Percentiles rank a stretch among this genome's conserved stretches.
phyloP scores from a whole-genome alignment of 2,329 filamentous ascomycete species.

The Neofusicoccum parvum region DNA sequence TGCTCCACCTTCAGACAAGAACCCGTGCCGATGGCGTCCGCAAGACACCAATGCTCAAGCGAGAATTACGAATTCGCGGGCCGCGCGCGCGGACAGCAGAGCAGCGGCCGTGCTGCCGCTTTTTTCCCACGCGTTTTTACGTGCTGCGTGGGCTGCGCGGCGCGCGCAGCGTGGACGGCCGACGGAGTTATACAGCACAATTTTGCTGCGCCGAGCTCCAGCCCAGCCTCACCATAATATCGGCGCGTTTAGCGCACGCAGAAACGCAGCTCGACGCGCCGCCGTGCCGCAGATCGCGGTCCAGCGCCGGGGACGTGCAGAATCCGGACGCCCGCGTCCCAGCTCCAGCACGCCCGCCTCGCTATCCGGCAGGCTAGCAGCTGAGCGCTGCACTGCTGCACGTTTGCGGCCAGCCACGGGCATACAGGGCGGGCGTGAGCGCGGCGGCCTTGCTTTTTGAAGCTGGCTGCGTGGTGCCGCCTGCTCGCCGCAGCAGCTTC shows the following conservation, averaged over 20 bases:
- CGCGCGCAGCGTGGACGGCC: not conserved
- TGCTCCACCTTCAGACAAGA: constrained; percentile 14
- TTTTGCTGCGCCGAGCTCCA: not conserved
- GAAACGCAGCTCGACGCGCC: constrained; percentile 1
- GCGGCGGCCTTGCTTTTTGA: not conserved
- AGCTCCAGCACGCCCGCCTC: not conserved
- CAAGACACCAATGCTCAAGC: not conserved
- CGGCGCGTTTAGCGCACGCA: constrained; percentile 9
- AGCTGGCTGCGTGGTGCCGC: not conserved
- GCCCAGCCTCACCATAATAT: constrained; percentile 8
- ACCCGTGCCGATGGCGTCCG: constrained; percentile 8
- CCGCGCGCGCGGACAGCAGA: not conserved
- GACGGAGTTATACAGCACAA: not conserved
- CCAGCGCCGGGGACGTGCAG: constrained; percentile 1
- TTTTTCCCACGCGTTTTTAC: not conserved
- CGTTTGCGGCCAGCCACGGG: not conserved
- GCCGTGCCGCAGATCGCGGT: constrained; percentile 6
- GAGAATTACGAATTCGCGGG: not conserved
- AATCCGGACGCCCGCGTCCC: not conserved
- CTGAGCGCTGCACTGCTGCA: not conserved
- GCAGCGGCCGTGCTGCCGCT: not conserved
- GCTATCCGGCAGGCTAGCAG: no score
- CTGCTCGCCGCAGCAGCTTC: not conserved
- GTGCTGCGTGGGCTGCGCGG: not conserved
- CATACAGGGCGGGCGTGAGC: not conserved